phyloP scores from a whole-genome alignment of 176 grass and related monocot species.

The Paspalum vaginatum region DNA sequence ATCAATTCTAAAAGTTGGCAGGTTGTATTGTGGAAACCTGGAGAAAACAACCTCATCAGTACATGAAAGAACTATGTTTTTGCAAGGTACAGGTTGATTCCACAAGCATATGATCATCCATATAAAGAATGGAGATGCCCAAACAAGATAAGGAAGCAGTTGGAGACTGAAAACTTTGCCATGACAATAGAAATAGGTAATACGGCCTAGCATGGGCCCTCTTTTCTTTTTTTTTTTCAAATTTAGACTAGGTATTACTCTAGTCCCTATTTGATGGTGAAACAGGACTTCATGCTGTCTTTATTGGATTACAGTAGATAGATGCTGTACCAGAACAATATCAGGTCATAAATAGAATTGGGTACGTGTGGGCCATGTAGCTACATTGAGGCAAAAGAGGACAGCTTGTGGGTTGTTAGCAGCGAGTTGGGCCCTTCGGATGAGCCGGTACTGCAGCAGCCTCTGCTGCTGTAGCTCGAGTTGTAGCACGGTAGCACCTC shows the following conservation, averaged over 20 bases:
- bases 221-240: neutral
- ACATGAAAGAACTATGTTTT: constrained; percentile 9
- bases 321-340: neutral
- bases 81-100: neutral
- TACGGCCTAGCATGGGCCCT: neutral
- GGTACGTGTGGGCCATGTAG: constrained; percentile 8
- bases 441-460: too few species aligned
- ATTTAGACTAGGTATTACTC: neutral
- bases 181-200: constrained; percentile 8
- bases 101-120: constrained; percentile 5
- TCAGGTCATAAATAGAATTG: constrained; percentile 19
- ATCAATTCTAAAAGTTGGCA: constrained; percentile 88
- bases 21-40: constrained; percentile 97
- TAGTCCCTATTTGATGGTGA: neutral
- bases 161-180: neutral
- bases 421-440: too few species aligned
- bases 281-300: neutral
- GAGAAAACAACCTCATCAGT: constrained; percentile 36
- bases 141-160: neutral
- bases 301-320: constrained; percentile 17
- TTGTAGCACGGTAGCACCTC: too few species aligned
- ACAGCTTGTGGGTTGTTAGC: neutral
- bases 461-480: too few species aligned
- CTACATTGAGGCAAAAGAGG: neutral
- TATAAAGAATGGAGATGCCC: constrained; percentile 1